Evolutionary conservation across 2,329 filamentous ascomycete genomes (phyloP).

Genomic region (Penicillium oxalicum): DNA sequence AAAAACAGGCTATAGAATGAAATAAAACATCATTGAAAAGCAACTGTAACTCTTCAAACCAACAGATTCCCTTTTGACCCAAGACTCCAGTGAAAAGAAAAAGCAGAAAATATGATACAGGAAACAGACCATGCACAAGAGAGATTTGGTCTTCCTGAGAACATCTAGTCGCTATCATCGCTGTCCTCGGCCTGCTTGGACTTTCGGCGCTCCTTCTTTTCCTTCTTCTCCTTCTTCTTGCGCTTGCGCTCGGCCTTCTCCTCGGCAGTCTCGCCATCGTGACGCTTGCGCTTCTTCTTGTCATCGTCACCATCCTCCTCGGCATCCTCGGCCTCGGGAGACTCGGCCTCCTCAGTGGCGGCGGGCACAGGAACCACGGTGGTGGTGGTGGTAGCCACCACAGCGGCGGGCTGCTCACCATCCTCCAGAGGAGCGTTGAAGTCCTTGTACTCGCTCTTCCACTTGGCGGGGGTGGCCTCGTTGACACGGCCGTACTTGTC

Average conservation of each 20-base stretch:
- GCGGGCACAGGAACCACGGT: conserved; percentile 28
- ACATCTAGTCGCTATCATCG: conserved; percentile 40
- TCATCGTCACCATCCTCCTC: conserved; percentile 41
- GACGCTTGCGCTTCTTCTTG: conserved; percentile 51
- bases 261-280: conserved; percentile 50
- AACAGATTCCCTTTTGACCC: conserved; percentile 34
- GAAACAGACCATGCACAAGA: conserved; percentile 19
- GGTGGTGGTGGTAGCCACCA: conserved; percentile 38
- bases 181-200: conserved; percentile 75
- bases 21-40: conserved; percentile 9
- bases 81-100: conserved; percentile 33
- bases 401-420: conserved; percentile 41
- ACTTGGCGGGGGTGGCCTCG: conserved; percentile 87
- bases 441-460: conserved; percentile 90
- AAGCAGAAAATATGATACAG: conserved; percentile 38
- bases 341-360: conserved; percentile 18
- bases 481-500: conserved; percentile 95
- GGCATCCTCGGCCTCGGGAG: conserved; percentile 37
- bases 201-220: conserved; percentile 66
- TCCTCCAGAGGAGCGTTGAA: conserved; percentile 54
- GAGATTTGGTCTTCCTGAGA: conserved; percentile 25
- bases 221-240: conserved; percentile 51
- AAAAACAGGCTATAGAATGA: neutral
- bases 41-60: conserved; percentile 23
- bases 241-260: conserved; percentile 46